Percentiles rank a stretch among this genome's conserved stretches.
phyloP scores from a whole-genome alignment of 768 basidiomycete genomes.

The Megacollybia marginata region DNA sequence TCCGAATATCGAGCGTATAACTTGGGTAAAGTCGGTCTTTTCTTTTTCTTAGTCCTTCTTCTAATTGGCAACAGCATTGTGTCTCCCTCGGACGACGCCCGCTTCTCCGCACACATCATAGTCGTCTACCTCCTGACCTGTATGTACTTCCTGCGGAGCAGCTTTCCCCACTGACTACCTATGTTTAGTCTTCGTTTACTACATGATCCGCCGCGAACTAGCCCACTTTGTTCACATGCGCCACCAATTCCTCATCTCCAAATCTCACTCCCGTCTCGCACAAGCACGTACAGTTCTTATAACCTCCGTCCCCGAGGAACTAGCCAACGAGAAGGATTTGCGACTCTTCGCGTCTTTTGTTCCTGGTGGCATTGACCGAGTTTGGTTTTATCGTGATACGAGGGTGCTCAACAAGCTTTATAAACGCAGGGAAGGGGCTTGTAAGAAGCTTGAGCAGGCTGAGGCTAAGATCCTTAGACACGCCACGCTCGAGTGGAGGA shows the following conservation, averaged over 20 bases:
- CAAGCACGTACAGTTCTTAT: constrained; percentile 67
- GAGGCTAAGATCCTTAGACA: constrained; percentile 37
- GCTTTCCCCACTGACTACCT: constrained; percentile 7
- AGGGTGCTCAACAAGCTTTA: constrained; percentile 34
- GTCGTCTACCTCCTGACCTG: constrained; percentile 43
- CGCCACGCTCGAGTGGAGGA: constrained; percentile 34
- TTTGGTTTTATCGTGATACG: constrained; percentile 62
- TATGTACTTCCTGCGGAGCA: constrained; percentile 13
- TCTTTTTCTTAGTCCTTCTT: neutral
- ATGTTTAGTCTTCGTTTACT: constrained; percentile 54
- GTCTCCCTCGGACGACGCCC: constrained; percentile 26
- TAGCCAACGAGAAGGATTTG: constrained; percentile 39
- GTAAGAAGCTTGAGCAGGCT: constrained; percentile 51
- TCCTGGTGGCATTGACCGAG: constrained; percentile 59
- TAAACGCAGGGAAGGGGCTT: constrained; percentile 35
- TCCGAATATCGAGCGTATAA: constrained; percentile 23
- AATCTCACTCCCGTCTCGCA: constrained; percentile 49
- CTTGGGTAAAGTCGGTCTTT: constrained; percentile 41
- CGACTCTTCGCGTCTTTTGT: constrained; percentile 53
- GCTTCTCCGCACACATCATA: constrained; percentile 52
- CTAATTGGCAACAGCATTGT: constrained; percentile 20
- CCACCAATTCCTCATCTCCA: constrained; percentile 51
- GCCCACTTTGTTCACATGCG: constrained; percentile 47
- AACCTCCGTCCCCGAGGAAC: constrained; percentile 51
- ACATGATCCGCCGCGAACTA: constrained; percentile 52